Evolutionary conservation across 2,329 filamentous ascomycete genomes (phyloP), one percentile per base, ranked within the genome.

Genomic region (Pestalotiopsis sp.): DNA sequence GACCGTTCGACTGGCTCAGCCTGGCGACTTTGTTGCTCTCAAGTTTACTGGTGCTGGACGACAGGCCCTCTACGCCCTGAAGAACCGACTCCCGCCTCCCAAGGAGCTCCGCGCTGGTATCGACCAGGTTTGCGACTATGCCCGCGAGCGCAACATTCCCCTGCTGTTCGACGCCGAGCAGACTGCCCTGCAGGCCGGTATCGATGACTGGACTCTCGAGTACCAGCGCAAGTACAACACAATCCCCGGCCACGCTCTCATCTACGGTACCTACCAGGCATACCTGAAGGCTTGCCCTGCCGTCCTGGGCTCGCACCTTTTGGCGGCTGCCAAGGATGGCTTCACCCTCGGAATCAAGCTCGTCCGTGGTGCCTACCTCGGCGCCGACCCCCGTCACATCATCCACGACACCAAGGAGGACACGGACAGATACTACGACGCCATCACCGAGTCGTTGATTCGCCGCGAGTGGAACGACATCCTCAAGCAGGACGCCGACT

Each of bases 121-220:
- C 70, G 88, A 93, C 72, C 84, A 89, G 63, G 91, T 97, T 72
- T 97, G 94, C 80, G 83, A 90, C 61, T 87, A 92, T 17, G 94
- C 94, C 0, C 85, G 88, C 2, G 83, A 87, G 49, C 89, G 91
- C 65, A 89, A 91, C 27, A 89, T 97, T 2, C 87, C 89, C 3
- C 85, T 98, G 1, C 87, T 97, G 2, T 93, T 97, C 71, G 93
- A 97, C 71, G 95, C 94, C 1, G 95, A 98, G 80, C 93, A 97
- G 79, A 90, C 91, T 68, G 86, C 88, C 67, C 87, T 96, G 38
- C 93, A 97, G 80, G 83, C 87, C 5, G 93, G 93, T 7, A 95
- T 97, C 70, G 91, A 96, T 77, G 87, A 89, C 73, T 95, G 94
- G 92, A 93, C 91, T 4, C 80, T 96, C 64, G 82, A 86, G n/a